Conservation (phyloP, 768 basidiomycete species). For the Tulasnella calospora region DNA sequence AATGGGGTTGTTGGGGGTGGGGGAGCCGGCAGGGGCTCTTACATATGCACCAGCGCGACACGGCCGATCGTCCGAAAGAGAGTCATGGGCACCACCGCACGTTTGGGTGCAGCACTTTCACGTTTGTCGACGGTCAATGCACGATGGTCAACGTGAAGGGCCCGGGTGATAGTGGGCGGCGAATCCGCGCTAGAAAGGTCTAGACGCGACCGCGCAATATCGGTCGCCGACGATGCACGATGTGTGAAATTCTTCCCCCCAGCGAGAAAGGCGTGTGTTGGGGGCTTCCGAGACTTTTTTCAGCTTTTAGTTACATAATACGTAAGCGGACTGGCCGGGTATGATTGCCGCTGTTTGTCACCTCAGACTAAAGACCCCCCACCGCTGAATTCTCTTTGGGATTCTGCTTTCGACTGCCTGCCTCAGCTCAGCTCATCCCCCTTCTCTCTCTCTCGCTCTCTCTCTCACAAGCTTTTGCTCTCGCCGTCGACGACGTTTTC, state of each 20-base stretch:
- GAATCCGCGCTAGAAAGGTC: neutral
- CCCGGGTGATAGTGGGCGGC: neutral
- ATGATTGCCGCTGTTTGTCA: neutral
- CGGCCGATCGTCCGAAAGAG: conserved; percentile 6
- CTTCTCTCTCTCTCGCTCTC: neutral
- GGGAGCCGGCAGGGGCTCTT: neutral
- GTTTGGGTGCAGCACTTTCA: neutral
- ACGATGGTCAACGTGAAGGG: neutral
- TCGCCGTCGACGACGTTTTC: neutral
- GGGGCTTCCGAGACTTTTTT: neutral
- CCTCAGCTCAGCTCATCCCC: neutral
- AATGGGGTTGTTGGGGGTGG: neutral
- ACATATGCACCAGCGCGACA: neutral
- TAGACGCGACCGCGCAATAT: neutral
- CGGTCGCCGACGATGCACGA: conserved; percentile 1
- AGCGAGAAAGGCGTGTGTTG: neutral
- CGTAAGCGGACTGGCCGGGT: neutral
- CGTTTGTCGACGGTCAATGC: neutral
- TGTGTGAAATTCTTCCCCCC: neutral
- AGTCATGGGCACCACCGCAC: neutral
- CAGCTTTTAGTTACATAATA: conserved; percentile 2
- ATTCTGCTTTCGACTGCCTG: conserved; percentile 9
- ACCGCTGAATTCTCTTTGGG: neutral
- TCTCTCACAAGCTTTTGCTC: neutral
- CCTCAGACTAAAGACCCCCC: neutral